Base-by-base conservation (phyloP, 306 rosid species). In the Glycine soja region DNA sequence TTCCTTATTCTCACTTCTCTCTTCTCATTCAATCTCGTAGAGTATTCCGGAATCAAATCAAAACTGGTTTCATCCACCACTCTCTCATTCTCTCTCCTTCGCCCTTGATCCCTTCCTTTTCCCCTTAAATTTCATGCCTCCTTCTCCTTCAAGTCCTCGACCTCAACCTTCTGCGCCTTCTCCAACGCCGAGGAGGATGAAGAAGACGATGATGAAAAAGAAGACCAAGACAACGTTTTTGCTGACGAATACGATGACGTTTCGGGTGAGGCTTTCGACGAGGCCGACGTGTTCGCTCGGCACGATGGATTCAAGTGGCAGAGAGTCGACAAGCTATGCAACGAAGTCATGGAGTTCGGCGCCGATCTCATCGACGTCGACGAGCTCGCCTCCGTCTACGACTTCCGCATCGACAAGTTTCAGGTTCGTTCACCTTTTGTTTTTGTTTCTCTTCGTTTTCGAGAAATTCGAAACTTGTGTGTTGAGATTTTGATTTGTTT, bases 171-270 rank as follows among this genome's bases (percentile, higher is more conserved):
- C 85, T 82, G 85, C 50, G 47, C 75, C 3, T 80, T 89, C 74
- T 85, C 90, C 77, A 89, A 91, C 15, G 91, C 83, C 6, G 93
- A 91, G 3, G 91, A 86, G 0, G 91, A 92, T 0, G 93, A 42
- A 5, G 45, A 42, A 42, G 45, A 4, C 5, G 45, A 3, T 4
- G 45, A 91, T 3, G 90, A 83, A 1, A 88, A 89, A 1, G 76
- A 72, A 0, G 88, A 83, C 0, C 89, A 90, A 0, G 97, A 92
- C 3, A 70, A 76, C 8, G 85, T 88, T 11, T 97, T 91, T 0
- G 93, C 95, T 0, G 99, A 92, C 18, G 98, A 95, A 40, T 90
- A 95, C 79, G 92, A 91, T 77, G 93, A 88, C 38, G 68, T 89
- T 0, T 82, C 88, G 2, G 88, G 84, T 51, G 97, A 89, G 0